Conservation (phyloP, 495 filamentous ascomycete species). For the Thozetella sp. region DNA sequence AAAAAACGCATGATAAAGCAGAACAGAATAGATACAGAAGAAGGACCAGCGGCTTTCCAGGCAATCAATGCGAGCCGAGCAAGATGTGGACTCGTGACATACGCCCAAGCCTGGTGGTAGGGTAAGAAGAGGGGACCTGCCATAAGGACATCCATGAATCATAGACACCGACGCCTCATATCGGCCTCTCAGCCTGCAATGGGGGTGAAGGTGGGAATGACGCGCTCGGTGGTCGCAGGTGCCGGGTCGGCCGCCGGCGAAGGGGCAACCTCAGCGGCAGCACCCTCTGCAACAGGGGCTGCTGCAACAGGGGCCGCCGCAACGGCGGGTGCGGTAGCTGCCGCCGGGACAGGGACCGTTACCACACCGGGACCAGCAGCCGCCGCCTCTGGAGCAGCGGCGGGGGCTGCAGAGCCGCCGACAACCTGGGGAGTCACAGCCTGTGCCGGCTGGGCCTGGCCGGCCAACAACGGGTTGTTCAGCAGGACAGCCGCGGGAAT, state of each 20-base stretch:
- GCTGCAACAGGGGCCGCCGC: not conserved
- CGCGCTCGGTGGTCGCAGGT: not conserved
- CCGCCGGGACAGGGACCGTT: not conserved
- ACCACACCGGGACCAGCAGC: not conserved
- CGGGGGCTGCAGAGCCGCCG: not conserved
- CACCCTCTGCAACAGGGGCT: not conserved
- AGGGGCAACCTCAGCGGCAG: not conserved
- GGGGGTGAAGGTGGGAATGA: not conserved
- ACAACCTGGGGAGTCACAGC: not conserved
- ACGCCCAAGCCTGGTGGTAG: not conserved
- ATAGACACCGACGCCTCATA: not conserved
- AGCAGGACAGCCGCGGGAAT: not conserved
- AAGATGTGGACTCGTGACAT: not conserved
- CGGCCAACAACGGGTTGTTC: not conserved
- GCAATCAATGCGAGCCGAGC: slow-evolving; percentile 1
- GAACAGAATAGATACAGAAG: not conserved
- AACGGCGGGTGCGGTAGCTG: too few species aligned
- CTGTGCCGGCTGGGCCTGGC: not conserved
- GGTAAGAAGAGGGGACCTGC: not conserved
- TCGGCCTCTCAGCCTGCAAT: not conserved
- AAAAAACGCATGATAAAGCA: not conserved
- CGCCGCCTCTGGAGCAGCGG: not conserved
- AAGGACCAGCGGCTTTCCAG: not conserved
- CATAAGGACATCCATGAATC: not conserved
- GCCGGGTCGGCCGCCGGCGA: not conserved